Percentiles rank a stretch among this genome's conserved stretches.
Evolutionary conservation across 306 rosid genomes (phyloP).

Genomic region (Echinosophora koreensis): DNA sequence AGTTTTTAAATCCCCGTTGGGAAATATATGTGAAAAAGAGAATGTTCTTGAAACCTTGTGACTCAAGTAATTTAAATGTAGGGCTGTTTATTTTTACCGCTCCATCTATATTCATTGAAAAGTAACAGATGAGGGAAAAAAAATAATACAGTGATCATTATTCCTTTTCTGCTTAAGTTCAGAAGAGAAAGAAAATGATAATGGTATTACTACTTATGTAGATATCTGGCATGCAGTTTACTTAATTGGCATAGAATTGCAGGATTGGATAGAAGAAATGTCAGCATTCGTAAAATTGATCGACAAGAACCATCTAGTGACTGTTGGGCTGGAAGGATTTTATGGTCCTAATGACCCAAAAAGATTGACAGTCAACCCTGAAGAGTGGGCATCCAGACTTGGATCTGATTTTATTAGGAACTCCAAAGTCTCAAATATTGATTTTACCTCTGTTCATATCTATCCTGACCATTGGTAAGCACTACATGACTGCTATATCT

Average conservation of each 20-base stretch:
- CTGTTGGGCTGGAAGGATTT: constrained; percentile 95
- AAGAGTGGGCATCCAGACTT: constrained; percentile 91
- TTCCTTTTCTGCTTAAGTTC: neutral
- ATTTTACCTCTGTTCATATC: constrained; percentile 95
- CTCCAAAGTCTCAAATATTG: constrained; percentile 68
- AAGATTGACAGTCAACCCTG: constrained; percentile 75
- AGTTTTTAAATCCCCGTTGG: neutral
- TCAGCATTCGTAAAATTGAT: constrained; percentile 81
- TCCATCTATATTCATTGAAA: constrained; percentile 16
- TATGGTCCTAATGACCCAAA: constrained; percentile 90
- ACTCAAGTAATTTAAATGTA: neutral
- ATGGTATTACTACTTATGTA: constrained; percentile 1
- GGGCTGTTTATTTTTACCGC: neutral
- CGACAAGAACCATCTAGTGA: constrained; percentile 92
- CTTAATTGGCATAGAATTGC: constrained; percentile 52
- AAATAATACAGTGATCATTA: neutral
- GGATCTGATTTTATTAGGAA: constrained; percentile 96
- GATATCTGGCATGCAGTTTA: constrained; percentile 37
- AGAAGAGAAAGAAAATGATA: constrained; percentile 23
- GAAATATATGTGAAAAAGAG: neutral
- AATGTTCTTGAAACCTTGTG: neutral
- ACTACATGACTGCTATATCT: constrained; percentile 34
- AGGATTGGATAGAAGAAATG: constrained; percentile 99
- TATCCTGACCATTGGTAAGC: constrained; percentile 99
- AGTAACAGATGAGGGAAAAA: neutral